Conservation (phyloP, 495 filamentous ascomycete genomes). For the Pseudomonodictys pantanalensis region DNA sequence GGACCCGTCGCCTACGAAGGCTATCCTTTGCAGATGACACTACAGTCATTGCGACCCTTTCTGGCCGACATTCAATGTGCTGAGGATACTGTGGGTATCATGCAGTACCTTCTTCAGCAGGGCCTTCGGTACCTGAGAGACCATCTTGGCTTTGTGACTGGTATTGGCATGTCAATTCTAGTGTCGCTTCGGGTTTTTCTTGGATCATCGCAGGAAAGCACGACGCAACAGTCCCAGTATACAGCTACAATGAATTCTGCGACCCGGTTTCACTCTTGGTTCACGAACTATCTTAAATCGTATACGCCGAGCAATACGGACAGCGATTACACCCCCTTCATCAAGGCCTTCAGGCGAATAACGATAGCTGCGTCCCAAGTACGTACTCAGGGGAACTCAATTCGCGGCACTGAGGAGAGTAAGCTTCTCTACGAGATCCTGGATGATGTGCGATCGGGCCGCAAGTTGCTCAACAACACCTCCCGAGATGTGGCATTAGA, state of each 20-base stretch:
- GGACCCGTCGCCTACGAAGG: conserved; percentile 65
- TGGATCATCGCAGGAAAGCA: conserved; percentile 61
- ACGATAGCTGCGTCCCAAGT: conserved; percentile 60
- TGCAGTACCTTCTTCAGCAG: conserved; percentile 75
- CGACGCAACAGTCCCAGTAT: conserved; percentile 74
- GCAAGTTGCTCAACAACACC: conserved; percentile 63
- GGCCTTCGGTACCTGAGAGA: conserved; percentile 61
- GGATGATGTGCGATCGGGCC: conserved; percentile 60
- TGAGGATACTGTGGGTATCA: conserved; percentile 85
- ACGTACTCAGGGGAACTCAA: conserved; percentile 56
- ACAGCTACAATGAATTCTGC: conserved; percentile 64
- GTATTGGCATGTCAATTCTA: conserved; percentile 70
- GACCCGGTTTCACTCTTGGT: conserved; percentile 67
- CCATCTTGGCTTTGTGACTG: conserved; percentile 72
- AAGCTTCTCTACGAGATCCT: conserved; percentile 71
- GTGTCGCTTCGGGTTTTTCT: conserved; percentile 72
- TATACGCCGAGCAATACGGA: conserved; percentile 40
- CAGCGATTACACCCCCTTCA: not conserved
- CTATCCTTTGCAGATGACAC: conserved; percentile 89
- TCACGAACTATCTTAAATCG: conserved; percentile 57
- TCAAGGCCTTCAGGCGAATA: conserved; percentile 59
- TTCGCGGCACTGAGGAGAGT: conserved; percentile 63
- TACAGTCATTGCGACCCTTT: conserved; percentile 76
- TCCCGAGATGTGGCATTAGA: conserved; percentile 67
- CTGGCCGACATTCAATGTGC: conserved; percentile 79